Evolutionary conservation across 306 rosid genomes (phyloP), one percentile per base, ranked within the genome.

Genomic region (Fragaria ananassa): DNA sequence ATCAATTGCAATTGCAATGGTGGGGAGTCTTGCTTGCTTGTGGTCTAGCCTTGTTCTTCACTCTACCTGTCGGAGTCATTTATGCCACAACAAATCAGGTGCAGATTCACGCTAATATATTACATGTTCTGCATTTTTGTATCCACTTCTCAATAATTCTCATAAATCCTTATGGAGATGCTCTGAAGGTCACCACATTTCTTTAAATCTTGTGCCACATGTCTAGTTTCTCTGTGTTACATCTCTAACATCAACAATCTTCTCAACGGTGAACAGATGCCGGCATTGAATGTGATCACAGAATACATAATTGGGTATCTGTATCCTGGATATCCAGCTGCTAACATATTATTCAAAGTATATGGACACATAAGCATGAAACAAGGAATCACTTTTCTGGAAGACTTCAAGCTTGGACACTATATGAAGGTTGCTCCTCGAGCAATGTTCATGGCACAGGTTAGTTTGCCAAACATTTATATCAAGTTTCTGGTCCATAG

Each of bases 361-460:
- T 87, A 87, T 71, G 98, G 96, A 45, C 81, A 86, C 66, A 84
- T 84, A 62, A 93, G 96, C 62, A 87, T 89, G 94, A 89, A 85
- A 70, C 96, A 90, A 61, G 96, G 79, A 0, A 83, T 93, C 74
- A 74, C 86, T 68, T 93, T 93, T 72, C 74, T 93, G 62, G 87
- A 90, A 89, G 97, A 93, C 84, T 93, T 93, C 73, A 93, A 93
- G 83, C 96, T 93, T 51, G 97, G 97, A 60, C 97, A 93, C 83
- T 90, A 93, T 85, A 93, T 93, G 98, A 93, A 93, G 84, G 90
- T 93, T 82, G 94, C 98, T 76, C 98, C 98, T 0, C 86, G 83
- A 81, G 83, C 90, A 76, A 93, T 93, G 98, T 90, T 93, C 78
- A 17, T 78, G 47, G 96, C 96, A 72, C 96, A 93, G 97, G 97